phyloP scores from a whole-genome alignment of 768 basidiomycete species.

The Pulveroboletus sp. region DNA sequence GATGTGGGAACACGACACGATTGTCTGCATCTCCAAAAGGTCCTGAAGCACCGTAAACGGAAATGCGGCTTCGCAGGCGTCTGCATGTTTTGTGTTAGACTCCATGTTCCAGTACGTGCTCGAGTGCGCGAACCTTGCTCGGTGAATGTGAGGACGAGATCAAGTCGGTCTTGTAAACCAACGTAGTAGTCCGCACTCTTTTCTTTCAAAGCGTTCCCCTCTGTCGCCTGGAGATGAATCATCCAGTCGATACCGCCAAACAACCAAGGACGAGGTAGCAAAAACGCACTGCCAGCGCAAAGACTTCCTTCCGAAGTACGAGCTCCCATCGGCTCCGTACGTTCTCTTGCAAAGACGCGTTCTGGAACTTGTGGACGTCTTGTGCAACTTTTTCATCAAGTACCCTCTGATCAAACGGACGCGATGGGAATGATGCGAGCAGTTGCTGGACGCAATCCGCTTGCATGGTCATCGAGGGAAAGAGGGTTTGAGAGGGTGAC shows the following conservation, averaged over 20 bases:
- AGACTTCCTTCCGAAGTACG: constrained; percentile 64
- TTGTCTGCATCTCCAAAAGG: constrained; percentile 80
- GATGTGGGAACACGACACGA: constrained; percentile 78
- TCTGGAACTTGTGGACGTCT: constrained; percentile 40
- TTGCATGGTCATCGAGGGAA: constrained; percentile 44
- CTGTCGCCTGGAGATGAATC: constrained; percentile 46
- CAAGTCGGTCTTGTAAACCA: constrained; percentile 56
- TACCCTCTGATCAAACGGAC: constrained; percentile 42
- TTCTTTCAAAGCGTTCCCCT: constrained; percentile 59
- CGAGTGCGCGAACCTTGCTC: constrained; percentile 55
- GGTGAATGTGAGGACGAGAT: constrained; percentile 71
- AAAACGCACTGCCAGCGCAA: constrained; percentile 60
- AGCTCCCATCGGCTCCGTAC: constrained; percentile 73
- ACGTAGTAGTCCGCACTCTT: constrained; percentile 54
- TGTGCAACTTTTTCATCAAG: constrained; percentile 49
- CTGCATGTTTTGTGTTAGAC: constrained; percentile 32
- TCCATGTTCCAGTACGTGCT: background rate
- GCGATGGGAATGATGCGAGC: constrained; percentile 47
- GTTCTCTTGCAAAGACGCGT: constrained; percentile 49
- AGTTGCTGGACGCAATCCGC: constrained; percentile 47
- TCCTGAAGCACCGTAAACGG: constrained; percentile 75
- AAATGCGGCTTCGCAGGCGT: constrained; percentile 73
- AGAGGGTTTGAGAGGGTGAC: background rate
- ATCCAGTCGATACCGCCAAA: background rate
- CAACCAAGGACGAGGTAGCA: background rate